phyloP scores from a whole-genome alignment of 805 yeast species.

The Cyberlindnera samutprakarnensis region DNA sequence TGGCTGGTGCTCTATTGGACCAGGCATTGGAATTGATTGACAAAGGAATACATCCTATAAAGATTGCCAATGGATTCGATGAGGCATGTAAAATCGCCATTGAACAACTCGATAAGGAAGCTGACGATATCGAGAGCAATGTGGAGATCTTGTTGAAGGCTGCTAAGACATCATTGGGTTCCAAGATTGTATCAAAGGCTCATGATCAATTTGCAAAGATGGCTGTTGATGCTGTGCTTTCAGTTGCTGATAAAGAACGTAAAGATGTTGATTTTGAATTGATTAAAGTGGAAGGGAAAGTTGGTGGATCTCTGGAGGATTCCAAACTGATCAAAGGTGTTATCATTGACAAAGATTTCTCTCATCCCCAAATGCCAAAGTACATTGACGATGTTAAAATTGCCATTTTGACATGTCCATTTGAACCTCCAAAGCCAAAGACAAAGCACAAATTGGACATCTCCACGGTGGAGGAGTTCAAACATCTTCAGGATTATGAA shows the following conservation, averaged over 20 bases:
- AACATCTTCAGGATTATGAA: conserved; percentile 85
- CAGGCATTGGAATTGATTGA: conserved; percentile 93
- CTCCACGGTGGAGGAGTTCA: conserved; percentile 88
- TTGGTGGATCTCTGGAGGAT: conserved; percentile 89
- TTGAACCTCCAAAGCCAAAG: conserved; percentile 99
- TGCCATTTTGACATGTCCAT: conserved; percentile 96
- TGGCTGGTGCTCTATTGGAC: conserved; percentile 90
- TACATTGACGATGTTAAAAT: conserved; percentile 69
- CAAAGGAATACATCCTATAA: conserved; percentile 95
- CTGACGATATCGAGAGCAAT: conserved; percentile 51
- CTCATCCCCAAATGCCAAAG: conserved; percentile 98
- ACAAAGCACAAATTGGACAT: conserved; percentile 96
- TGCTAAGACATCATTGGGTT: conserved; percentile 90
- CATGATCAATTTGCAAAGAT: conserved; percentile 92
- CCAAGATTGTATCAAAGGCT: conserved; percentile 89
- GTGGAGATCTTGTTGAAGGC: conserved; percentile 67
- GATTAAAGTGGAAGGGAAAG: conserved; percentile 91
- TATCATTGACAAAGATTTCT: conserved; percentile 89
- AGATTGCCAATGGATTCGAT: conserved; percentile 95
- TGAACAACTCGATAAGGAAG: conserved; percentile 60
- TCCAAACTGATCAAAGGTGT: conserved; percentile 86
- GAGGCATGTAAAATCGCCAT: conserved; percentile 93
- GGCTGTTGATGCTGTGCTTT: conserved; percentile 93
- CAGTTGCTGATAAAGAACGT: conserved; percentile 87
- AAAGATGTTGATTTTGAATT: conserved; percentile 96